Base-by-base conservation (phyloP, 1,284 basidiomycete genomes). In the Pseudozyma flocculosa region DNA sequence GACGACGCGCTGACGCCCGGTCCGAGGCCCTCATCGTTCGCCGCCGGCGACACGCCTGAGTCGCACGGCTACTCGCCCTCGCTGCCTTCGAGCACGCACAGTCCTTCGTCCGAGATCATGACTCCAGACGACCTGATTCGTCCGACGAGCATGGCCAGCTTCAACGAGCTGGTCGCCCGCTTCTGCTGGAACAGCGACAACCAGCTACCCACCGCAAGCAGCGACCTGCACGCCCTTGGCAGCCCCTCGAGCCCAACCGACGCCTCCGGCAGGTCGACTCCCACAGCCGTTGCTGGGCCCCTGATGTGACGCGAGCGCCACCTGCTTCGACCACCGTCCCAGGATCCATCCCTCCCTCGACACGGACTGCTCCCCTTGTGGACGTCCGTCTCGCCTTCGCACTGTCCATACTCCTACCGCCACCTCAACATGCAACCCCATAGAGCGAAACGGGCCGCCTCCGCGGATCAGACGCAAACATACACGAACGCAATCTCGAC, bases 161-260 rank as follows among this genome's bases (percentile, higher is more conserved):
- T 69, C 50, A 62, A 65, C 49, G 71, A 75, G 45, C 53, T 75
- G 7, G 63, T 75, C 21, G 65, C 62, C 4, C 55, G 65, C 21
- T 75, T 67, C 48, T 75, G 72, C 54, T 75, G 70, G 72, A 67
- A 69, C 61, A 45, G 54, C 30, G 66, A 70, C 50, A 62, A 55
- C 14, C 59, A 61, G 44, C 52, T 66, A 1, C 55, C 59, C 5
- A n/a, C 19, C 32, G 8, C 11, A 8, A 17, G 15, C 32, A 17
- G 7, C 32, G 15, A 34, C 32, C 15, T 34, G 10, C 32, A 34
- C 32, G 15, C 32, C 4, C 32, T 17, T 4, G 32, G 15, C 8
- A 11, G 7, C 11, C 4, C 15, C 4, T 13, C 32, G 7, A 34
- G 32, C 32, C 32, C 32, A 13, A 34, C 32, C 7, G 32, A 34